A percentile compares a stretch with the other conserved stretches of the same genome.
These are phyloP conservation scores for Albophoma yamanashiensis DNA, from an alignment of 2,329 filamentous ascomycete genomes.

Conservation along the genomic window DNA sequence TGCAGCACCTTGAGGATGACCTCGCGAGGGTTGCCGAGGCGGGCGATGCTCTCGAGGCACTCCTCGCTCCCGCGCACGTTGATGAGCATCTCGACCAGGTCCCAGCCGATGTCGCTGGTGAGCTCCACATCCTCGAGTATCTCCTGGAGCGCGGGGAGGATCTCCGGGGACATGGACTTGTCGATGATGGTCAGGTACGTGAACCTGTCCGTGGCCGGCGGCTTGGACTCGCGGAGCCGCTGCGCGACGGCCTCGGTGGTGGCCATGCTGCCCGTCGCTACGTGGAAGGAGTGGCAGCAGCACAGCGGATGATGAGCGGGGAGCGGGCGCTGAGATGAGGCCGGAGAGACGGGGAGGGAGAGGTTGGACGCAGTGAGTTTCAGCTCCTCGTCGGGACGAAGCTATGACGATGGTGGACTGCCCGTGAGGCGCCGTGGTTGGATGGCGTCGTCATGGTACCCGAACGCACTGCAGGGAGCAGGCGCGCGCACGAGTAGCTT, in stretches of 20 bases:
- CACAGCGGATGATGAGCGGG: neutral
- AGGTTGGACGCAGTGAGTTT: neutral
- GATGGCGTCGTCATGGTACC: neutral
- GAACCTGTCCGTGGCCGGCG: conserved; percentile 52
- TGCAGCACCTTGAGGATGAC: conserved; percentile 74
- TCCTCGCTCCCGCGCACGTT: conserved; percentile 55
- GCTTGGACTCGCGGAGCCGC: conserved; percentile 36
- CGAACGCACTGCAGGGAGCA: neutral
- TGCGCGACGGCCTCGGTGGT: conserved; percentile 28
- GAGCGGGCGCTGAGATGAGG: neutral
- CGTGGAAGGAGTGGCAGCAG: neutral
- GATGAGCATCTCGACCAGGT: conserved; percentile 66
- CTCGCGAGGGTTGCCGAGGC: conserved; percentile 70
- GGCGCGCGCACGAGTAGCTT: neutral
- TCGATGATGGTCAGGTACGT: conserved; percentile 73
- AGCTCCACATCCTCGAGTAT: conserved; percentile 58
- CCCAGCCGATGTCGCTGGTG: conserved; percentile 74
- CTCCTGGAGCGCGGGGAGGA: conserved; percentile 56
- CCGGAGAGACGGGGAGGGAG: neutral
- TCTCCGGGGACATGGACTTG: conserved; percentile 56
- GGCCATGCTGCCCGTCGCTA: conserved; percentile 13
- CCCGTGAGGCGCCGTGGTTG: neutral
- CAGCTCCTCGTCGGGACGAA: neutral
- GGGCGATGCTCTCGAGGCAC: conserved; percentile 64
- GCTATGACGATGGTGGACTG: neutral